phyloP scores from a whole-genome alignment of 805 yeast genomes.

The Debaryomyces maramus region DNA sequence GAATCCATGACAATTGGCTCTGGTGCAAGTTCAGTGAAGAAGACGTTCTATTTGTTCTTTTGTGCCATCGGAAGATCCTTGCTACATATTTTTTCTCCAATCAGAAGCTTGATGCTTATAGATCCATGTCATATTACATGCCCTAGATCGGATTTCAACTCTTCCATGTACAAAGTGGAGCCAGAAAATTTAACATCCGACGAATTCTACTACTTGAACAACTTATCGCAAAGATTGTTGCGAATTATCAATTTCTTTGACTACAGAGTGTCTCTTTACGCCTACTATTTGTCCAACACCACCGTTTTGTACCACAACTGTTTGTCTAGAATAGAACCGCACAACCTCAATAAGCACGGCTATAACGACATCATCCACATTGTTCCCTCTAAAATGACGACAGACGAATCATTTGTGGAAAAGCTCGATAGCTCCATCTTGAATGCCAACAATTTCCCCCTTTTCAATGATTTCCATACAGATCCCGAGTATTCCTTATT shows the following conservation, averaged over 20 bases:
- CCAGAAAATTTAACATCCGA: conserved; percentile 13
- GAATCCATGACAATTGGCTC: conserved; percentile 30
- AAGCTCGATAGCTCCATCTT: conserved; percentile 14
- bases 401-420: conserved; percentile 18
- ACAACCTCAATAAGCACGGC: background rate
- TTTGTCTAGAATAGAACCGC: conserved; percentile 10
- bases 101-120: conserved; percentile 33
- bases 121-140: conserved; percentile 35
- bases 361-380: conserved; percentile 17
- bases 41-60: conserved; percentile 35
- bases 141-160: conserved; percentile 31
- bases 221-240: conserved; percentile 25
- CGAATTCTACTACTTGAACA: conserved; percentile 22
- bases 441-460: conserved; percentile 18
- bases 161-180: conserved; percentile 17
- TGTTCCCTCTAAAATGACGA: conserved; percentile 15
- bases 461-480: conserved; percentile 12
- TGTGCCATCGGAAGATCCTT: conserved; percentile 36
- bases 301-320: conserved; percentile 25
- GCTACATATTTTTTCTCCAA: conserved; percentile 32
- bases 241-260: conserved; percentile 36
- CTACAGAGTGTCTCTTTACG: conserved; percentile 26
- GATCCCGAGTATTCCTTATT: conserved; percentile 2
- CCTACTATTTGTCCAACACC: conserved; percentile 19
- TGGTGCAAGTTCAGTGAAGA: conserved; percentile 27